Evolutionary conservation across 2,329 filamentous ascomycete genomes (phyloP).

Genomic region (Coccinonectria pachysandricola): DNA sequence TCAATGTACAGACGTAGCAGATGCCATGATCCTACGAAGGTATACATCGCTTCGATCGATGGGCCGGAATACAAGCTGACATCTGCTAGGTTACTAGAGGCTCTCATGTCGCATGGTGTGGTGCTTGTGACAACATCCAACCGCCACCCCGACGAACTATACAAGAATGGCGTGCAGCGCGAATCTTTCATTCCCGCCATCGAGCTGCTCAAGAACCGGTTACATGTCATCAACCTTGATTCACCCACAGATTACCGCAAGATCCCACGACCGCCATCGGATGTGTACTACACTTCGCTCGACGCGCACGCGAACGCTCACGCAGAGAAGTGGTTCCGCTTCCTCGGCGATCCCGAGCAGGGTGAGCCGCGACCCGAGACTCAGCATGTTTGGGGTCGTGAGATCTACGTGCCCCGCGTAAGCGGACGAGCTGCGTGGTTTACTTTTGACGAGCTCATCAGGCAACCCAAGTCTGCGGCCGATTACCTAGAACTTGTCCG

Average conservation of each 20-base stretch:
- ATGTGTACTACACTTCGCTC: constrained; percentile 86
- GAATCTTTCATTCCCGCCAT: constrained; percentile 95
- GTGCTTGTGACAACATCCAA: constrained; percentile 95
- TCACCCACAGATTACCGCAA: constrained; percentile 96
- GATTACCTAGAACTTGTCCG: constrained; percentile 90
- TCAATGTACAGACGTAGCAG: constrained; percentile 94
- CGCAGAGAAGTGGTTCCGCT: constrained; percentile 90
- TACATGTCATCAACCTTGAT: constrained; percentile 89
- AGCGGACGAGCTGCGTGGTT: constrained; percentile 86
- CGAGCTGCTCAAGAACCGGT: constrained; percentile 70
- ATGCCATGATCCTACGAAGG: constrained; percentile 92
- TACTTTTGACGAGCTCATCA: constrained; percentile 85
- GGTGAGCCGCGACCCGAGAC: constrained; percentile 64
- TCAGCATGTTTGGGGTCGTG: constrained; percentile 85
- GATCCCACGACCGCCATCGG: constrained; percentile 83
- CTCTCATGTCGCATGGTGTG: constrained; percentile 92
- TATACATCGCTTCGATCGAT: constrained; percentile 22
- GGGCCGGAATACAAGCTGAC: constrained; percentile 6
- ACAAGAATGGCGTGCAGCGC: constrained; percentile 95
- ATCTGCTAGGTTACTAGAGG: constrained; percentile 59
- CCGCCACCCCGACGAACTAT: constrained; percentile 89
- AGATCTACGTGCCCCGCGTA: constrained; percentile 77
- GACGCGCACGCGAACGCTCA: constrained; percentile 68
- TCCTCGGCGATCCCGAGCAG: constrained; percentile 75
- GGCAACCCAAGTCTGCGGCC: constrained; percentile 77